Base-by-base conservation (phyloP, 164 flowering plant species). In the Berberis vulgaris region DNA sequence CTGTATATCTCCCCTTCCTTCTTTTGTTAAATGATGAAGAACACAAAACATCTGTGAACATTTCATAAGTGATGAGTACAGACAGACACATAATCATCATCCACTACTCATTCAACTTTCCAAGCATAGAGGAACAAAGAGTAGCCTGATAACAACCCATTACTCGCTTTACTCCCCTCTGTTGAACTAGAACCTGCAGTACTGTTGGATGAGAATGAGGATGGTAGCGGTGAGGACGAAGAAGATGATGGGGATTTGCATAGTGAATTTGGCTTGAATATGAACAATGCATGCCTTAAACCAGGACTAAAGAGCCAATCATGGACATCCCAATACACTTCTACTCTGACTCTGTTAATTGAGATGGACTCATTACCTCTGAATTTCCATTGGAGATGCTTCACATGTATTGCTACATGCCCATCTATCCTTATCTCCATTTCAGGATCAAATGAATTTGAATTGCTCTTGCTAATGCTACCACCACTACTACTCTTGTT, bases 111-210 rank as follows among this genome's bases (percentile, higher is more conserved):
- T 61, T 82, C 84, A 54, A 80, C 70, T 74, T 78, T 86, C 91
- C 88, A 84, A 60, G 91, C 91, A 77, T 84, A 81, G 43, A 86
- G 72, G 78, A 82, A 84, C 78, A 86, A 69, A 77, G 82, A 78
- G 67, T 81, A 86, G 45, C 78, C 91, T 6, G 80, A 72, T 56
- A 81, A 70, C 26, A 26, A 26, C 61, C 81, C 82, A 68, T 69
- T 49, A 10, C 13, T 60, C 40, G 69, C 63, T 57, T 62, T 71
- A 10, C 45, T 11, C 54, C 68, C 79, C 13, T 76, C 82, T 9
- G 67, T 49, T 49, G 79, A 74, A 10, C 74, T 67, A 12, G 65
- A 72, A 63, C 81, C 62, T 60, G 59, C 46, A 3, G 80, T 74
- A 2, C 77, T 69, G 26, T 26, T 26, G 26, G 26, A 26, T 26